Evolutionary conservation across 257 asterid genomes (phyloP), one percentile per base, ranked within the genome.

Genomic region (Rhazya stricta): DNA sequence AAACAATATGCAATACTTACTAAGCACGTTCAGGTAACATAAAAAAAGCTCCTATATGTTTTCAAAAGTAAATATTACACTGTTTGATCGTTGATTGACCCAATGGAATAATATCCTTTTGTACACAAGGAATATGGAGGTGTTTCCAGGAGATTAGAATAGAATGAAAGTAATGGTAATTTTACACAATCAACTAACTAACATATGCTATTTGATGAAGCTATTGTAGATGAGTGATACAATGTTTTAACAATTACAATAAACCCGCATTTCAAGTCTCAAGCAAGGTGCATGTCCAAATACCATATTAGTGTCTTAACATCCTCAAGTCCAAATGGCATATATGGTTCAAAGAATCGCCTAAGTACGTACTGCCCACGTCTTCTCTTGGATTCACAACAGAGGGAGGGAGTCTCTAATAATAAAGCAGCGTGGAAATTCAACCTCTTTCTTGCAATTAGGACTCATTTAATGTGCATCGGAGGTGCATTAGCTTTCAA

Each of bases 61-160:
- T 56, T n/a, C 75, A 68, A n/a, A n/a, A 9, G 21, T 13, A 56
- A 72, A 56, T 72, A 72, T 56, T 53, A 72, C 53, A 37, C 10
- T 37, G 54, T 27, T 11, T 1, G 5, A 6, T 57, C 12, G 12
- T 6, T 6, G 54, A 39, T 9, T 27, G 66, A 70, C n/a, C 41
- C 34, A 15, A 13, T 7, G 0, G 16, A 46, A 45, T 6, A 50
- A 11, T 50, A 9, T 39, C 36, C 67, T 11, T 39, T 13, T 56
- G 9, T 9, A 72, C 68, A 56, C 5, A 25, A 51, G 45, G 46
- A 72, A 29, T 48, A 18, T 29, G 45, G 30, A 3, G 8, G 7
- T n/a, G n/a, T 69, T 65, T 18, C 73, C 13, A 65, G 30, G 42
- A 32, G 69, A 75, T 13, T 48, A 50, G 67, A 68, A 76, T 41